Conservation (phyloP, 176 grass and related monocot genomes). For the Alopecurus myosuroides region DNA sequence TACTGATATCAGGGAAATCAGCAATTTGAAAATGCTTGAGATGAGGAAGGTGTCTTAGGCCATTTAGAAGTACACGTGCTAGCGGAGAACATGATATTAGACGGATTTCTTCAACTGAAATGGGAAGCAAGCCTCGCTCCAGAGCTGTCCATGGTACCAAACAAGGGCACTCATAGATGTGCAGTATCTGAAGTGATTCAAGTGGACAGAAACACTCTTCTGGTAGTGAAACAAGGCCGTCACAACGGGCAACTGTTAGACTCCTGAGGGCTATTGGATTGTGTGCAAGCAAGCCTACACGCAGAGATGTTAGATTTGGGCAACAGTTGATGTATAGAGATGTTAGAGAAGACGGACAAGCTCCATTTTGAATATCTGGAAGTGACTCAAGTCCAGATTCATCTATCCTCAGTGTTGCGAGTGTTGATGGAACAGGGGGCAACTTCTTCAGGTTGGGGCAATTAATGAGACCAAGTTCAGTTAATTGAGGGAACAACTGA, state of each 20-base stretch:
- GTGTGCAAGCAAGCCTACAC: constrained; percentile 43
- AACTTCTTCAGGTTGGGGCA: constrained; percentile 54
- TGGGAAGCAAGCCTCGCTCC: constrained; percentile 50
- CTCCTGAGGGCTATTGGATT: constrained; percentile 31
- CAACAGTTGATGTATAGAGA: constrained; percentile 61
- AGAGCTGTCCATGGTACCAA: constrained; percentile 53
- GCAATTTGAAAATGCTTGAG: constrained; percentile 53
- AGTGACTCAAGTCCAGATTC: constrained; percentile 54
- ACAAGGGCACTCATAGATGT: constrained; percentile 53
- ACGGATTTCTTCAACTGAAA: constrained; percentile 52
- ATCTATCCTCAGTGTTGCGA: constrained; percentile 43
- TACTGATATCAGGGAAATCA: constrained; percentile 51
- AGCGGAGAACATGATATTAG: constrained; percentile 47
- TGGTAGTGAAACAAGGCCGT: constrained; percentile 53
- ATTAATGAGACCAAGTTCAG: constrained; percentile 41
- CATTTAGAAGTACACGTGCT: constrained; percentile 37
- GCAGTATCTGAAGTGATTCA: constrained; percentile 46
- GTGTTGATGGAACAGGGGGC: constrained; percentile 54
- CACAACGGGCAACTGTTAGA: constrained; percentile 54
- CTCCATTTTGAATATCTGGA: constrained; percentile 40
- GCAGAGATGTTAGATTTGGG: constrained; percentile 46
- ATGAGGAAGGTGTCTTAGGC: constrained; percentile 37
- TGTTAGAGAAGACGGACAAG: constrained; percentile 34
- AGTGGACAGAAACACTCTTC: constrained; percentile 54
- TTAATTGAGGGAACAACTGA: constrained; percentile 53